Percentiles rank a stretch among this genome's conserved stretches.
These are phyloP conservation scores for Ogataea ganodermae DNA, from an alignment of 805 yeast genomes.

Conservation along the genomic window DNA sequence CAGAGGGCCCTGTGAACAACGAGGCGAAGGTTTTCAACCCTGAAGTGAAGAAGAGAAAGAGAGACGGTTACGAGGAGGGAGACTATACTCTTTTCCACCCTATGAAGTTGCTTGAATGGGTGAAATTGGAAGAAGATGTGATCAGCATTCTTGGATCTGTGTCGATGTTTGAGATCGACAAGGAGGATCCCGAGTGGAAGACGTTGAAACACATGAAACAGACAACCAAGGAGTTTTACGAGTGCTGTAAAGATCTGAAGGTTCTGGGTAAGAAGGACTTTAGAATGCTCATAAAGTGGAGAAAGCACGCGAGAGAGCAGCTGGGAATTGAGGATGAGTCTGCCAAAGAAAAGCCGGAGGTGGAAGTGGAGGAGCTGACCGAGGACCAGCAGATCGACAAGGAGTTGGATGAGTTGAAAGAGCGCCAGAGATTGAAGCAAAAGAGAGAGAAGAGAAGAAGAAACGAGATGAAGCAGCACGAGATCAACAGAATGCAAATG, in stretches of 20 bases:
- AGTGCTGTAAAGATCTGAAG: conserved; percentile 86
- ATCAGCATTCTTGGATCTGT: conserved; percentile 77
- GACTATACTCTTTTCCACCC: conserved; percentile 74
- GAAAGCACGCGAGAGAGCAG: conserved; percentile 78
- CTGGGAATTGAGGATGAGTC: conserved; percentile 66
- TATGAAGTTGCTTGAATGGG: conserved; percentile 76
- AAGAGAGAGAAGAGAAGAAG: conserved; percentile 82
- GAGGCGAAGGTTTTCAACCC: conserved; percentile 96
- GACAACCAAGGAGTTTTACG: conserved; percentile 76
- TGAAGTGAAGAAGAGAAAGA: conserved; percentile 82
- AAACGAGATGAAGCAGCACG: conserved; percentile 85
- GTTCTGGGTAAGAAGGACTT: conserved; percentile 95
- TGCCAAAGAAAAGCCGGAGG: conserved; percentile 47
- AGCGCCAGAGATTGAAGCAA: conserved; percentile 63
- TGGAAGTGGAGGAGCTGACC: conserved; percentile 69
- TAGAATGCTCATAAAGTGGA: conserved; percentile 80
- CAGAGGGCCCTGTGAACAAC: conserved; percentile 70
- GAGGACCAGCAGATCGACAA: conserved; percentile 90
- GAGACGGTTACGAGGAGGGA: conserved; percentile 97
- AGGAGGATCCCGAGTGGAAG: conserved; percentile 70
- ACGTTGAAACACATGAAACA: conserved; percentile 68
- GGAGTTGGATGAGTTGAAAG: conserved; percentile 74
- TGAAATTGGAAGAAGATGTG: conserved; percentile 73
- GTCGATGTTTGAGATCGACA: conserved; percentile 63
- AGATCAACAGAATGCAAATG: conserved; percentile 89